Evolutionary conservation across 805 yeast genomes (phyloP), one percentile per base, ranked within the genome.

Genomic region (Wickerhamiella azyma): DNA sequence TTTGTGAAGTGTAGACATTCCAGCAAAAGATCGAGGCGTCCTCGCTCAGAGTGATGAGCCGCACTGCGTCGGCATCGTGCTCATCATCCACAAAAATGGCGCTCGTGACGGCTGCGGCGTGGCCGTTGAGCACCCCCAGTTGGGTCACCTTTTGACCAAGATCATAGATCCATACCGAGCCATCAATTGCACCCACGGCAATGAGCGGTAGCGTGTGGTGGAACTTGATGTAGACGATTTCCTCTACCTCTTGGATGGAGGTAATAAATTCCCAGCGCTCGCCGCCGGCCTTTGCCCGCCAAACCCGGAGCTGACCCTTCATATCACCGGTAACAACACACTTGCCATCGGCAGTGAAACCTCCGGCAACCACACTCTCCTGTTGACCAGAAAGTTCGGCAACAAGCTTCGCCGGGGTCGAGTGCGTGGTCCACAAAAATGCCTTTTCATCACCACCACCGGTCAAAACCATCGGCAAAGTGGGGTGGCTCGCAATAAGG

Each of bases 381-480:
- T 79, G 79, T 64, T 85, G 94, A 17, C 89, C 94, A 44, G 68
- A 67, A 49, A 92, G 66, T 55, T 82, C 78, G 35, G 82, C 78
- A 2, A 85, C 88, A 48, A 82, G 70, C 51, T 79, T 76, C 9
- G 96, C 85, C 28, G 95, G 94, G 50, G 76, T 77, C 2, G 85
- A 71, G 36, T 52, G 49, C 1, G 94, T 80, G 3, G 96, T 85
- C 97, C 97, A 92, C 56, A 92, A 60, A 60, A 76, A 84, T 1
- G 88, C 96, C 21, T 76, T 69, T 61, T 89, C 79, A 62, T 92
- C 99, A 49, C 94, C 97, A 37, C 96, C 97, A 26, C 99, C 98
- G 18, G 89, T 74, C n/a, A 79, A 81, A 8, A 84, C 92, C 61
- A 69, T 55, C 14, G 96, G 96, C 49, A 86, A 69, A 6, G 70